Base-by-base conservation (phyloP, 345 rosid genomes). In the Balakata baccata region DNA sequence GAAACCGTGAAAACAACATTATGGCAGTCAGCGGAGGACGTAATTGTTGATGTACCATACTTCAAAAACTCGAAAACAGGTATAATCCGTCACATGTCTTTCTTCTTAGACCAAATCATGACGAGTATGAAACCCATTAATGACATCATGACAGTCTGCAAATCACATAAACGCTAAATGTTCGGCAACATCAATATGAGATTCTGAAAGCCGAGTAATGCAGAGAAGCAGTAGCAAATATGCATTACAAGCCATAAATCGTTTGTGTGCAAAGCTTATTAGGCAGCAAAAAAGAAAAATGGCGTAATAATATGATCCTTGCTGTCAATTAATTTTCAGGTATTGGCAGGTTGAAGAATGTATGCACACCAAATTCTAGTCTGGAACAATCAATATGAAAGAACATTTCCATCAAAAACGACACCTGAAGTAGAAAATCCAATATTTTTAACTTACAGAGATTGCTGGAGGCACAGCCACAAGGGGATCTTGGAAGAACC, bases 141-240 rank as follows among this genome's bases (percentile, higher is more conserved):
- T 20, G 99, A 89, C 99, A 95, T 93, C 49, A 92, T 81, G 72
- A 95, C 98, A 29, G 98, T 95, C 97, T 95, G 99, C 87, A 84
- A 68, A 70, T 51, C 22, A 77, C 61, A 49, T 43, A 39, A 60
- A 53, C 25, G 39, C 23, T 53, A 50, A 11, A 51, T 38, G 1
- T 51, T 66, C 56, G 50, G 34, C n/a, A 56, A 53, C 16, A 61
- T 62, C 1, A 25, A 17, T 41, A 13, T 6, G 5, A 45, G 51
- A 45, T 43, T 45, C 34, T 41, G 22, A 70, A 63, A 16, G 64
- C 66, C 12, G 41, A 49, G 61, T 17, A 68, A 47, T 37, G 60
- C 16, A 38, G 41, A 47, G 41, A 71, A 34, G 59, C 23, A 38
- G 17, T 16, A 2, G 59, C 11, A 41, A 59, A 37, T 22, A 38